phyloP scores from a whole-genome alignment of 306 rosid species.

The Citrullus mucosospermus region DNA sequence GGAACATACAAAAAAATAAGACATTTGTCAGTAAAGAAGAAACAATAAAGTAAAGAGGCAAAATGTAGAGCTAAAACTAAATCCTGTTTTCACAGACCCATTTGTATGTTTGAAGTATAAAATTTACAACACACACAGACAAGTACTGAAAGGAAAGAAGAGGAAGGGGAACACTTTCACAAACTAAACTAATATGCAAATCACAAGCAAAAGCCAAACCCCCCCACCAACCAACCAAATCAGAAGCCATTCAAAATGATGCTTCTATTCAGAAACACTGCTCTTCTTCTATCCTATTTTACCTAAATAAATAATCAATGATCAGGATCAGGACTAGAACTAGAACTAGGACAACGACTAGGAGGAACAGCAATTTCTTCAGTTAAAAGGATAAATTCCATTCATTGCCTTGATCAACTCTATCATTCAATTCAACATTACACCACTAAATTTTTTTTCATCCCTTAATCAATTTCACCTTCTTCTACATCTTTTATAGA shows the following conservation, averaged over 20 bases:
- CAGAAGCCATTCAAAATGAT: background rate
- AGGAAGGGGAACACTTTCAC: background rate
- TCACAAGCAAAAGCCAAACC: background rate
- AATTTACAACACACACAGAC: background rate
- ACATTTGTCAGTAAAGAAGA: background rate
- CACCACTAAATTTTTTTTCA: background rate
- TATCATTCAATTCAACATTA: background rate
- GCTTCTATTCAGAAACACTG: background rate
- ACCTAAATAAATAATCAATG: background rate
- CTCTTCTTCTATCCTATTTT: background rate
- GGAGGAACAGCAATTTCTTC: background rate
- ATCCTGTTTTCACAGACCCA: background rate
- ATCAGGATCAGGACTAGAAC: background rate
- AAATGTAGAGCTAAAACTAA: background rate
- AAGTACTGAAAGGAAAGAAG: background rate
- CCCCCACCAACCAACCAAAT: background rate
- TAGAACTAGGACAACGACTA: background rate
- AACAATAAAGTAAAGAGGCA: background rate
- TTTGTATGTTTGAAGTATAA: background rate
- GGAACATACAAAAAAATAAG: background rate
- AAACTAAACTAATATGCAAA: background rate
- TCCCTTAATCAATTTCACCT: conserved; percentile 60
- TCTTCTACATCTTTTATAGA: conserved; percentile 59
- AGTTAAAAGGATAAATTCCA: background rate
- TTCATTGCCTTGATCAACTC: background rate